phyloP scores from a whole-genome alignment of 2,329 filamentous ascomycete genomes.

The Nemania serpens region DNA sequence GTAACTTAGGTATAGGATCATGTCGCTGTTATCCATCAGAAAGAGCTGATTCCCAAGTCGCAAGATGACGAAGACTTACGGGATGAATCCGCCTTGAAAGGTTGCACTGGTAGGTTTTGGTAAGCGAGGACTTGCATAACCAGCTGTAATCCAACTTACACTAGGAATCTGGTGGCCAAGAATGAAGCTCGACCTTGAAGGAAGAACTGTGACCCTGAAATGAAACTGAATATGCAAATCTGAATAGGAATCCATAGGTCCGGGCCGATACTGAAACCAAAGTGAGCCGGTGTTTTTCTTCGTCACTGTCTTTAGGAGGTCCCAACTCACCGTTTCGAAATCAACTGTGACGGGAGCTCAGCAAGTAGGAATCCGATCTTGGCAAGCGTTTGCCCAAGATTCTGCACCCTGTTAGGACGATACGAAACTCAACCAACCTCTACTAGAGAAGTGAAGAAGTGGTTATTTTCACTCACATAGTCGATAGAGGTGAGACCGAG shows the following conservation, averaged over 20 bases:
- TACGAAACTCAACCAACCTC: neutral
- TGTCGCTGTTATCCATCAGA: slow-evolving; percentile 36
- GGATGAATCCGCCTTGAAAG: slow-evolving; percentile 60
- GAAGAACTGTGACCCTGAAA: slow-evolving; percentile 37
- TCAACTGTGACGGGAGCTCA: slow-evolving; percentile 33
- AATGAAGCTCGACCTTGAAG: slow-evolving; percentile 39
- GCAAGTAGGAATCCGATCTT: slow-evolving; percentile 34
- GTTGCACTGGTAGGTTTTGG: slow-evolving; percentile 39
- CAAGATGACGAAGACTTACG: slow-evolving; percentile 48
- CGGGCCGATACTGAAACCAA: slow-evolving; percentile 33
- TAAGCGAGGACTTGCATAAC: slow-evolving; percentile 15
- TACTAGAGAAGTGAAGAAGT: neutral
- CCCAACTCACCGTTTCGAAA: slow-evolving; percentile 34
- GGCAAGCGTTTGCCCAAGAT: slow-evolving; percentile 40
- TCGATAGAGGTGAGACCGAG: slow-evolving; percentile 37
- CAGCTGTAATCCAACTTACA: slow-evolving; percentile 29
- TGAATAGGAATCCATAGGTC: slow-evolving; percentile 38
- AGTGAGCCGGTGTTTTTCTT: slow-evolving; percentile 13
- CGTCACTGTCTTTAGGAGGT: neutral
- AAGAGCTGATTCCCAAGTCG: neutral
- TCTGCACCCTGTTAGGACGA: slow-evolving; percentile 29
- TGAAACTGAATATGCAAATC: slow-evolving; percentile 36
- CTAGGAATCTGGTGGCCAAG: slow-evolving; percentile 41
- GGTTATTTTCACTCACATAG: slow-evolving; percentile 34
- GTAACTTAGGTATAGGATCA: slow-evolving; percentile 68